Evolutionary conservation across 345 rosid species (phyloP), one percentile per base, ranked within the genome.

Genomic region (Hypericum androsaemum): DNA sequence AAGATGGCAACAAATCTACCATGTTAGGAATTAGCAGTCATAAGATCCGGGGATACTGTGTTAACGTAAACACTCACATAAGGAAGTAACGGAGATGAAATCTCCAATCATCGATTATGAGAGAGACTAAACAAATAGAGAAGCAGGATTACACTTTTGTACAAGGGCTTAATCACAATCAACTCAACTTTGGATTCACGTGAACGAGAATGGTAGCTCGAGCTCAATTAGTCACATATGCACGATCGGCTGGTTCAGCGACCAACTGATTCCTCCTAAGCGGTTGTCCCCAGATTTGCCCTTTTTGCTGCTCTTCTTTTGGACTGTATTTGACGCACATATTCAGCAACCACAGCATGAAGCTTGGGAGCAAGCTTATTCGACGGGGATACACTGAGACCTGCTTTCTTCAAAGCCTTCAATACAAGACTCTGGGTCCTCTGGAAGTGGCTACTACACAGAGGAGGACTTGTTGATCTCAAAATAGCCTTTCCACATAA

Each of bases 281-380:
- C 53, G 52, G 56, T 60, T 60, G 66, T 64, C 35, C 49, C 35
- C 12, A 41, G 8, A 49, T 57, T 61, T 37, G 32, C 70, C 47
- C n/a, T 59, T 41, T 47, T 60, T 8, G 77, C 78, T 52, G 75
- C 77, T 63, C 65, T 77, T 64, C 89, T 73, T 70, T 75, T 75
- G 50, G 72, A 54, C 66, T 83, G 89, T 54, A 83, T 83, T 60
- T 77, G 83, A 7, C 43, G 74, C 42, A 83, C 86, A 17, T 69
- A 83, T 56, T 83, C 89, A 0, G 82, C 71, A 46, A 80, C 78
- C 22, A 83, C 52, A 46, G 79, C 66, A 43, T 83, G 86, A 54
- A 83, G 64, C 72, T 83, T 83, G 5, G 86, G 80, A 50, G 86
- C 80, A 64, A 83, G 71, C 61, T 80, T 83, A 59, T 60, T 75